Percentiles rank a stretch among this genome's conserved stretches.
Evolutionary conservation across 1,139 yeast species (phyloP).

Genomic region (Magnusiomyces sp.): DNA sequence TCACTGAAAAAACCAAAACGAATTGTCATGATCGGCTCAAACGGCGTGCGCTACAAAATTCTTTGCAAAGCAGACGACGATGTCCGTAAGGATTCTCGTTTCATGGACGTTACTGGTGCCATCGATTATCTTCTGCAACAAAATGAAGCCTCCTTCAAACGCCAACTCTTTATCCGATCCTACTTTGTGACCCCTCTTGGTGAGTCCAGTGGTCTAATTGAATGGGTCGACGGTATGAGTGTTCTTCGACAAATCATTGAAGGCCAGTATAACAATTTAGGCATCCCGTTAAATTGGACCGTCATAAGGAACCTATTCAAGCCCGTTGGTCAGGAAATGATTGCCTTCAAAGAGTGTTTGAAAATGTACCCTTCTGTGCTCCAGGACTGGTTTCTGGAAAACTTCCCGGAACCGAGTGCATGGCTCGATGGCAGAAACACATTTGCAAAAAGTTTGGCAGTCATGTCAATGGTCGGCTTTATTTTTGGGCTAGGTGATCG

Average conservation of each 20-base stretch:
- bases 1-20: slow-evolving; percentile 87
- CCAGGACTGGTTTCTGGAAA: slow-evolving; percentile 79
- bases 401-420: slow-evolving; percentile 78
- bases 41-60: slow-evolving; percentile 61
- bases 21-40: slow-evolving; percentile 66
- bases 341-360: slow-evolving; percentile 7
- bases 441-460: slow-evolving; percentile 78
- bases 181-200: slow-evolving; percentile 87
- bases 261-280: slow-evolving; percentile 34
- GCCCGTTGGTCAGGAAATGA: slow-evolving; percentile 17
- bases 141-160: slow-evolving; percentile 63
- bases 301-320: background rate
- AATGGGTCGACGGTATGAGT: slow-evolving; percentile 80
- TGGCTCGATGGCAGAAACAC: slow-evolving; percentile 79
- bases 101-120: slow-evolving; percentile 86
- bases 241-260: slow-evolving; percentile 67
- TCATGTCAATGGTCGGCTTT: slow-evolving; percentile 96
- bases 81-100: slow-evolving; percentile 88
- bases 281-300: slow-evolving; percentile 29
- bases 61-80: slow-evolving; percentile 86
- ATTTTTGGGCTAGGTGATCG: slow-evolving; percentile 76
- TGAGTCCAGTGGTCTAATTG: slow-evolving; percentile 83
- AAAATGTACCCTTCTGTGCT: slow-evolving; percentile 60
- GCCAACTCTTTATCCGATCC: slow-evolving; percentile 64
- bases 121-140: slow-evolving; percentile 63